Percentiles rank a stretch among this genome's conserved stretches.
phyloP scores from a whole-genome alignment of 768 basidiomycete species.

The Mycena vulgaris region DNA sequence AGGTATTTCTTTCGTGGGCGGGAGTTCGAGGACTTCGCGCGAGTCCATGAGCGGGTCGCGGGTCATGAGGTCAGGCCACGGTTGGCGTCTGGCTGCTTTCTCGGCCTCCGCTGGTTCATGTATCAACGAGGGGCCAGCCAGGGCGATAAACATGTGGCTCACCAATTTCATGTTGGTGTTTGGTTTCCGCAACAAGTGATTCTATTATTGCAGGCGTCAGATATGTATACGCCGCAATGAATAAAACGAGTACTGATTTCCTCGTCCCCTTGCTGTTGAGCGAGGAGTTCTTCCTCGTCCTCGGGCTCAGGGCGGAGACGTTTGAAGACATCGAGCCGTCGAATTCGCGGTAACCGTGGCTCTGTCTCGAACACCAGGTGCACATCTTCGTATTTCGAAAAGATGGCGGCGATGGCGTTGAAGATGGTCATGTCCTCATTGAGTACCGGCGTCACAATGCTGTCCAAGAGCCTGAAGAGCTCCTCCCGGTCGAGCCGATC shows the following conservation, averaged over 20 bases:
- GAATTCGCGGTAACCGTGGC: conserved; percentile 33
- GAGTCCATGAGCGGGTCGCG: conserved; percentile 75
- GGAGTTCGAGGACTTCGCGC: conserved; percentile 67
- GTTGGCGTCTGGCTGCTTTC: conserved; percentile 5
- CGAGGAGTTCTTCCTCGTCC: conserved; percentile 26
- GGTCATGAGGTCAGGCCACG: conserved; percentile 66
- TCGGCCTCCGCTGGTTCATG: conserved; percentile 28
- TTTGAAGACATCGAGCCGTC: conserved; percentile 37
- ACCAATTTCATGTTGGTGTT: conserved; percentile 22
- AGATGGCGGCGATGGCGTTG: conserved; percentile 34
- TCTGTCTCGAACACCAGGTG: conserved; percentile 22
- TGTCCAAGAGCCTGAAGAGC: conserved; percentile 30
- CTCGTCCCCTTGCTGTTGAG: background rate
- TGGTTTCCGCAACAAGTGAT: conserved; percentile 12
- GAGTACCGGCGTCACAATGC: conserved; percentile 29
- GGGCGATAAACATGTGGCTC: background rate
- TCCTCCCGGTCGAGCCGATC: conserved; percentile 15
- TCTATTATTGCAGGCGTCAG: conserved; percentile 5
- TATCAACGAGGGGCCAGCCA: background rate
- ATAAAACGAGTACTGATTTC: conserved; percentile 17
- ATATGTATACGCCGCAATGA: background rate
- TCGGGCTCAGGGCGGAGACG: conserved; percentile 29
- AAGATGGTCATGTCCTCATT: conserved; percentile 34
- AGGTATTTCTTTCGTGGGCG: conserved; percentile 65
- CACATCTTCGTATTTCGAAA: conserved; percentile 38